Conservation (phyloP, 2,329 filamentous ascomycete species). For the Colletotrichum abscissum region DNA sequence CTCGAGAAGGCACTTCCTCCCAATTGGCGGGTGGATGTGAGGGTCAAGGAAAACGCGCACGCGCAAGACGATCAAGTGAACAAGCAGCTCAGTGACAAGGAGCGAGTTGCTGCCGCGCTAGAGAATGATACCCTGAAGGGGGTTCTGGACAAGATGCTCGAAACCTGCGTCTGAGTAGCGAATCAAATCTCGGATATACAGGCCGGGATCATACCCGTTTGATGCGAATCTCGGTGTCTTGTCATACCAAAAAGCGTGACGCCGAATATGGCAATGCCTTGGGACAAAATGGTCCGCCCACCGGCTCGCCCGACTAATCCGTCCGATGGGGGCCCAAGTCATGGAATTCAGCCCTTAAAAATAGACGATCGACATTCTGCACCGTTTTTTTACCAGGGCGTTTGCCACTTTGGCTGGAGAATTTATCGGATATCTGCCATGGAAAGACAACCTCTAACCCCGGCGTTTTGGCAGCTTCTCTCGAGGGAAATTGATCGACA, state of each 20-base stretch:
- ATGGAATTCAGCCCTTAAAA: not conserved
- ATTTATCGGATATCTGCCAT: conserved; percentile 6
- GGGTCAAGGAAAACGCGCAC: conserved; percentile 96
- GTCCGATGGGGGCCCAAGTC: not conserved
- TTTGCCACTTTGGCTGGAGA: conserved; percentile 17
- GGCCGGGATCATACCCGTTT: not conserved
- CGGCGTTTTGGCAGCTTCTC: not conserved
- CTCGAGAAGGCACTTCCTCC: conserved; percentile 92
- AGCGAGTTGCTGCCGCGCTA: conserved; percentile 91
- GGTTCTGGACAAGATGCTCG: conserved; percentile 93
- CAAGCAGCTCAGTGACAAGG: conserved; percentile 96
- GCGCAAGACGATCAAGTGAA: conserved; percentile 95
- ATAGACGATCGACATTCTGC: conserved; percentile 23
- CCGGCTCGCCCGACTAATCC: not conserved
- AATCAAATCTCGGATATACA: not conserved
- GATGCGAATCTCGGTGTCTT: conserved; percentile 7
- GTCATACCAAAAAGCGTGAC: not conserved
- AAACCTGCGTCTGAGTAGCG: conserved; percentile 74
- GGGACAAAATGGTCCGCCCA: not conserved
- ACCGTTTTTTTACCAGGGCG: not conserved
- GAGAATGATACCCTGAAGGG: conserved; percentile 93
- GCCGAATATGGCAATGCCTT: not conserved
- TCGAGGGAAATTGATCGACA: conserved; percentile 19
- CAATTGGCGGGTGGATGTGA: conserved; percentile 90
- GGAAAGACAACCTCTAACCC: not conserved